Conservation (phyloP, 208 protist genomes). For the Crithidia expoeki region DNA sequence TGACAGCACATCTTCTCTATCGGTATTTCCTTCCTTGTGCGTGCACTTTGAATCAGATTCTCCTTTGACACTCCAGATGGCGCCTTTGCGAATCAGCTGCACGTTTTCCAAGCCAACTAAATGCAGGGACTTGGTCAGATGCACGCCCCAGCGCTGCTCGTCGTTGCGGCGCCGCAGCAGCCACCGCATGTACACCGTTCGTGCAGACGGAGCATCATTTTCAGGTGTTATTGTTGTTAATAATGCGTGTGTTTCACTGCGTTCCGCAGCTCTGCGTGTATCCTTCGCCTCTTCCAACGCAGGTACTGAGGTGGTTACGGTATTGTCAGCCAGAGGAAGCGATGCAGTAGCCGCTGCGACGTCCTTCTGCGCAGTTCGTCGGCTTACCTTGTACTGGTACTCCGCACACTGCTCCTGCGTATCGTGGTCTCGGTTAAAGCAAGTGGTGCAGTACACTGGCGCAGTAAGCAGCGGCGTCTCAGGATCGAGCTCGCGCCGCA, state of each 20-base stretch:
- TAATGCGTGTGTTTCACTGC: neutral
- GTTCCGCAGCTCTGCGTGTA: no score
- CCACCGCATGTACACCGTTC: constrained; percentile 40
- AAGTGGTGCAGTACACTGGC: constrained; percentile 67
- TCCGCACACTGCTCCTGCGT: constrained; percentile 71
- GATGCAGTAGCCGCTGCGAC: neutral
- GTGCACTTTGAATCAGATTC: neutral
- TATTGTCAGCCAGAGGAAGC: neutral
- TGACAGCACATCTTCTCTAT: neutral
- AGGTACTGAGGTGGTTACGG: no score
- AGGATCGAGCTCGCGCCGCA: constrained; percentile 77
- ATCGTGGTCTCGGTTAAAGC: constrained; percentile 80
- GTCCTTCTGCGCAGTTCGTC: constrained; percentile 20
- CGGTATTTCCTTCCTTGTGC: no score
- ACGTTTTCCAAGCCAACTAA: constrained; percentile 60
- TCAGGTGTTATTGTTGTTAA: no score
- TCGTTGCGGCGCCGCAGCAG: constrained; percentile 51
- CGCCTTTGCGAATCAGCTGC: constrained; percentile 20
- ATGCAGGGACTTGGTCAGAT: constrained; percentile 52
- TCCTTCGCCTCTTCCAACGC: no score
- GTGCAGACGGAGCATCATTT: neutral
- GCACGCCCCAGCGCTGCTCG: constrained; percentile 71
- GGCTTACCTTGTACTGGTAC: constrained; percentile 69
- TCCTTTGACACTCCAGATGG: constrained; percentile 14
- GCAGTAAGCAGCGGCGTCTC: constrained; percentile 72